Base-by-base conservation (phyloP, 441 rosid species). In the Erodium chrysanthum region DNA sequence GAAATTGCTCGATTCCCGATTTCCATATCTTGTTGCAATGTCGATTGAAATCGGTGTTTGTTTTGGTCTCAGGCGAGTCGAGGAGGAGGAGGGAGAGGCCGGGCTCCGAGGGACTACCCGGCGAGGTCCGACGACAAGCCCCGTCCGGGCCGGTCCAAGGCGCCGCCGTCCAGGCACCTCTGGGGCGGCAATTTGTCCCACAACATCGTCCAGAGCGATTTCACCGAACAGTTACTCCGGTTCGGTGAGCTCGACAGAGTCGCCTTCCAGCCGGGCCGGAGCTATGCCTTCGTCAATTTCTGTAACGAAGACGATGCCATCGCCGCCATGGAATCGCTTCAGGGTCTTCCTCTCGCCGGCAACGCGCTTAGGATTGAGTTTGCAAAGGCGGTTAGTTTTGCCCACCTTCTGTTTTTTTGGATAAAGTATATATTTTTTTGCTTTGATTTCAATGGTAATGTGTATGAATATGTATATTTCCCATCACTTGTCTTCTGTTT, bases 351-450 rank as follows among this genome's bases (percentile, higher is more conserved):
- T 61, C 80, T 93, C 52, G 83, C 85, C n/a, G 96, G 92, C 75
- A 91, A 82, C 71, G 89, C 93, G 56, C 95, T 93, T 79, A 86
- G 87, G 78, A 86, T 93, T 78, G 97, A 93, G 84, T 93, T 88
- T 84, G 90, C 97, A 40, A 93, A 93, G 96, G 89, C 96, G 96
- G 97, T 93, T 89, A 93, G 98, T 93, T 65, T 74, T 80, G 81
- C 75, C 62, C 64, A 76, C 62, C 62, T 56, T 56, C 62, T 56
- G 62, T 66, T 74, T 75, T 80, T 78, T 27, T 65, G 62, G 25
- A 22, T 35, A 20, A 56, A 56, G 3, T 56, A 1, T 56, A 0
- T 66, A n/a, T 65, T 15, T 70, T 40, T 69, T 74, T 63, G 37
- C 59, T 72, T 62, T 60, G 59, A 18, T 31, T 27, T 58, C 22